Base-by-base conservation (phyloP, 805 yeast genomes). In the Monosporozyma siamensis region DNA sequence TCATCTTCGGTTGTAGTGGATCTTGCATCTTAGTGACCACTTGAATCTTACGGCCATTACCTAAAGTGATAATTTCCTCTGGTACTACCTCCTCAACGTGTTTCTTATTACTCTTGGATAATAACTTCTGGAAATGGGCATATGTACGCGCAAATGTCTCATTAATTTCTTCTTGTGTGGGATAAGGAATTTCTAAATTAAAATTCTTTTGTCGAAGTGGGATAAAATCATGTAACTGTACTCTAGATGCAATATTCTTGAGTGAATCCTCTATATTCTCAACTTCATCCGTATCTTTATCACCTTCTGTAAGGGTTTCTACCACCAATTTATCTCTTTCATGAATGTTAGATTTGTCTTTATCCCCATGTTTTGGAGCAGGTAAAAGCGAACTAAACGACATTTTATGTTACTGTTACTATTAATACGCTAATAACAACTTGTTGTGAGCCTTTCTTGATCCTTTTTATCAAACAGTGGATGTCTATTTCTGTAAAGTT, bases 1-100 rank as follows among this genome's bases (percentile, higher is more conserved):
- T 29, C 44, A 78, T 77, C 0, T 89, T 79, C 0, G 96, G 96
- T 27, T 85, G 77, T 73, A 89, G 72, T 0, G 97, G 97, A 64
- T 90, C 97, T 38, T 73, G 71, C 15, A 44, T 47, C 21, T 49
- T 49, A n/a, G 46, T 41, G 5, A 22, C 42, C 3, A 48, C 39
- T 21, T 41, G 37, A 4, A 43, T 26, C n/a, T 25, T 20, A 20
- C 39, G 44, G 4, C 55, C 55, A 4, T 78, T 77, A 34, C 89
- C 77, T 52, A 78, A 78, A 22, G 25, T 31, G 88, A 72, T 4
- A 71, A 64, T 44, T 85, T 62, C 45, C 67, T 67, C 34, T 54
- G 56, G 6, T 48, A 51, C 11, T 54, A 51, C 11, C 54, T 54
- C 4, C 54, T 48, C 8, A 65, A 57, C 21, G 66, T 49, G 15